These are phyloP conservation scores for Beta lomatogona DNA, from an alignment of 179 eudicot species.

Conservation along the genomic window DNA sequence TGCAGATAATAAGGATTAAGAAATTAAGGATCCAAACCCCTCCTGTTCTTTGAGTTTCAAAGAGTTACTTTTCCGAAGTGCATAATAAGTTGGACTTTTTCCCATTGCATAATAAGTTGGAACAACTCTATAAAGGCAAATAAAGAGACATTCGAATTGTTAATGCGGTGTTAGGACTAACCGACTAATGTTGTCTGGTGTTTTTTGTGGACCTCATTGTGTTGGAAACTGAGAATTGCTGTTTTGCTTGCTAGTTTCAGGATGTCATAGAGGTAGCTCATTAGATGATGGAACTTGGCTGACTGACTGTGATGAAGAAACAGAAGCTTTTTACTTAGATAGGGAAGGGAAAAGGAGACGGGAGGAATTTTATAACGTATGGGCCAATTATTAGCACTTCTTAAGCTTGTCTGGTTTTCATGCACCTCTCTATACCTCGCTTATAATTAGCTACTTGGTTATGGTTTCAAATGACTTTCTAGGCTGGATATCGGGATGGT, in stretches of 20 bases:
- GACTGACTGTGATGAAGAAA: slow-evolving; percentile 48
- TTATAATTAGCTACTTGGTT: slow-evolving; percentile 2
- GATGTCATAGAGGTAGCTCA: slow-evolving; percentile 30
- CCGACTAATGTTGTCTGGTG: neutral
- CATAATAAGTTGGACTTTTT: too few relatives aligned
- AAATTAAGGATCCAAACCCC: neutral
- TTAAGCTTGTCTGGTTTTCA: slow-evolving; percentile 2
- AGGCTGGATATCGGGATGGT: slow-evolving; percentile 90
- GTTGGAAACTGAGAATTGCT: neutral
- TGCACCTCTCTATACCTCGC: neutral
- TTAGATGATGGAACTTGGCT: slow-evolving; percentile 54
- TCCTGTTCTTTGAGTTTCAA: neutral
- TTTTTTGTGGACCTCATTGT: neutral
- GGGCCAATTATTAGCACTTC: slow-evolving; percentile 16
- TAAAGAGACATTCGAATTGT: neutral
- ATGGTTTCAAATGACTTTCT: slow-evolving; percentile 19
- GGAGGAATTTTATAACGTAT: slow-evolving; percentile 72
- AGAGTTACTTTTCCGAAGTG: neutral
- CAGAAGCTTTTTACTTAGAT: slow-evolving; percentile 49
- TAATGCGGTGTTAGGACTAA: neutral
- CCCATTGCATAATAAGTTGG: neutral
- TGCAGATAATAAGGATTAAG: neutral
- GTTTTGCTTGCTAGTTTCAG: slow-evolving; percentile 25
- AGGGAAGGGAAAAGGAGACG: slow-evolving; percentile 78
- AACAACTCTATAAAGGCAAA: neutral